Conservation (phyloP, 1,284 basidiomycete species). For the Abortiporus biennis region DNA sequence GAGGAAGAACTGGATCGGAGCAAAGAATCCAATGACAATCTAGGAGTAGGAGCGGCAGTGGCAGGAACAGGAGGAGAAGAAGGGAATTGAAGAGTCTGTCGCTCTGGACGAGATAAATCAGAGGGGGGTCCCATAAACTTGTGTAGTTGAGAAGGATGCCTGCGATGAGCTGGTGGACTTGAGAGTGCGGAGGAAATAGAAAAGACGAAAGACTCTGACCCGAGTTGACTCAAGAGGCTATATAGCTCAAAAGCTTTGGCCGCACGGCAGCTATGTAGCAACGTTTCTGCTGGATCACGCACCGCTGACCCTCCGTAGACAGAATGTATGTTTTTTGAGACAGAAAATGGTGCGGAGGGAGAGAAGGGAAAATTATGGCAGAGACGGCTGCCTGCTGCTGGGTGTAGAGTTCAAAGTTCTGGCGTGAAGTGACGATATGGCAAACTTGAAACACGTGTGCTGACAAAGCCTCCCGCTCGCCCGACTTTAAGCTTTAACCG, state of each 20-base stretch:
- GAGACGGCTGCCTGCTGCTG: not conserved
- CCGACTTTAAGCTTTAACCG: not conserved
- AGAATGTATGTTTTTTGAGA: not conserved
- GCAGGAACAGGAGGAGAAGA: constrained; percentile 19
- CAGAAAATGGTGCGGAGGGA: not conserved
- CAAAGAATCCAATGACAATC: constrained; percentile 15
- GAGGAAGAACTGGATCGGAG: constrained; percentile 12
- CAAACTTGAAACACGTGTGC: not conserved
- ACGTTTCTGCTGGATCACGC: not conserved
- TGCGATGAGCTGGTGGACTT: constrained; percentile 6
- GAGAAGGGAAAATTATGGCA: not conserved
- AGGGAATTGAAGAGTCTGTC: constrained; percentile 18
- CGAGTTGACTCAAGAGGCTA: not conserved
- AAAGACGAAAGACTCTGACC: not conserved
- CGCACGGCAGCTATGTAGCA: not conserved
- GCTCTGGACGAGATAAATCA: constrained; percentile 20
- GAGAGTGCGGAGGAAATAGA: constrained; percentile 7
- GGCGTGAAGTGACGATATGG: not conserved
- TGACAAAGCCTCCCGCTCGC: not conserved
- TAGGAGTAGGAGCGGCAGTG: constrained; percentile 14
- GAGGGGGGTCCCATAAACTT: constrained; percentile 25
- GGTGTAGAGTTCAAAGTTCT: not conserved
- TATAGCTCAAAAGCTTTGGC: constrained; percentile 5
- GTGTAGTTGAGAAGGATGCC: not conserved
- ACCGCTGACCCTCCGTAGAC: not conserved